Percentiles rank a stretch among this genome's conserved stretches.
These are phyloP conservation scores for Lepraria neglecta DNA, from an alignment of 495 filamentous ascomycete genomes.

Conservation along the genomic window DNA sequence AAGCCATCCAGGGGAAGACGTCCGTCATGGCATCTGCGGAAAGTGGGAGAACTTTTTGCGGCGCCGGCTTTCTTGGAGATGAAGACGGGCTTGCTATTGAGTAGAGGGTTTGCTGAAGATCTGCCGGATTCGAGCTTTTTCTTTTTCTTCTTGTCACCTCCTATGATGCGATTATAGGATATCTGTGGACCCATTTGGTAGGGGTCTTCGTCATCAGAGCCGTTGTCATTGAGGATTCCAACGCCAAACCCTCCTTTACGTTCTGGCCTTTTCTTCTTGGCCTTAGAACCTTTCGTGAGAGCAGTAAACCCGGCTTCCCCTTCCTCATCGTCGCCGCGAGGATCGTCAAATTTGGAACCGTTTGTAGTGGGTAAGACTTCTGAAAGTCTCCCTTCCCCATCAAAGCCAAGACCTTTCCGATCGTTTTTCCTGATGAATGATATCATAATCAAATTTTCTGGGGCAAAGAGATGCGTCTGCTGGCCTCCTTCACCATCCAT, in stretches of 20 bases:
- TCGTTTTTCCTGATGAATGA: conserved; percentile 70
- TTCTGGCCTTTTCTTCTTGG: conserved; percentile 45
- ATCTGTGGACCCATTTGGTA: conserved; percentile 89
- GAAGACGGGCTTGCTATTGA: conserved; percentile 66
- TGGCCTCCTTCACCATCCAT: conserved; percentile 34
- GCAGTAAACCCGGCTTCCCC: conserved; percentile 38
- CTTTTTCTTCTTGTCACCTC: conserved; percentile 80
- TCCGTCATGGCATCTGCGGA: conserved; percentile 83
- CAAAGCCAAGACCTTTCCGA: conserved; percentile 75
- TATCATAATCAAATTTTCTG: conserved; percentile 73
- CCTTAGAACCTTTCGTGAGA: conserved; percentile 23
- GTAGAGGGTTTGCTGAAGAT: conserved; percentile 54
- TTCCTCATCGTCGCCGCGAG: conserved; percentile 44
- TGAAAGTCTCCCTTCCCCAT: conserved; percentile 55
- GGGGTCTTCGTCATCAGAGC: conserved; percentile 95
- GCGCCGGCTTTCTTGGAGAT: conserved; percentile 65
- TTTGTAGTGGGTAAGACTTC: conserved; percentile 11
- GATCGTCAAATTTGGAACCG: conserved; percentile 28
- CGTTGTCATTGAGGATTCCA: conserved; percentile 86
- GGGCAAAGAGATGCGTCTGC: conserved; percentile 76
- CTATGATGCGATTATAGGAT: conserved; percentile 80
- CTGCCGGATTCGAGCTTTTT: conserved; percentile 42
- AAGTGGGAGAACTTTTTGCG: conserved; percentile 48
- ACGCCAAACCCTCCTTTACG: conserved; percentile 70
- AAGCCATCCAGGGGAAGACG: conserved; percentile 83